Base-by-base conservation (phyloP, 2,329 filamentous ascomycete species). In the Nothophoma quercina region DNA sequence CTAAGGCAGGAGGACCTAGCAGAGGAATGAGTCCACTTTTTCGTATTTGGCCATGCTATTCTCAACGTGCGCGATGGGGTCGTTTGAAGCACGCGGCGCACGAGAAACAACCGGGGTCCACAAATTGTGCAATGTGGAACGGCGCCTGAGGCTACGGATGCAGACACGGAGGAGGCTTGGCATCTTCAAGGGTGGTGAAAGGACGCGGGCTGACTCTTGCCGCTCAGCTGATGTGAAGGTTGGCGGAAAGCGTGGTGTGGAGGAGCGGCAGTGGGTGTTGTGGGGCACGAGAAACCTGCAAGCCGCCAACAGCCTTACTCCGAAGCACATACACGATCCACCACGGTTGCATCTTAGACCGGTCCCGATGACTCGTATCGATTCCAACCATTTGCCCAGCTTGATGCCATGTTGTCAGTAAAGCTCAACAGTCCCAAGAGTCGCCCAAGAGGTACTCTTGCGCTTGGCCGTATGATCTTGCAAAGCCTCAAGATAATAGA, bases 281-380 rank as follows among this genome's bases (percentile, higher is more conserved):
- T 46, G 45, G 45, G 36, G 33, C 22, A 22, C n/a, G 33, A 38
- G 40, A 34, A 50, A 50, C 34, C 28, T 43, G 40, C 34, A 44
- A 8, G 22, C 33, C 21, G 39, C 39, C 30, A 18, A 35, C 51
- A 54, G 39, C 48, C 48, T 51, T 46, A 23, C 22, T 23, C 25
- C 22, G 18, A 40, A 29, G n/a, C 18, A n/a, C 12, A 12, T 18
- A 19, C 21, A n/a, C 12, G 5, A 35, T 42, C 29, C 35, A 45
- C 28, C 9, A 32, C 34, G n/a, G 19, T 33, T 45, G 39, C 49
- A 42, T 48, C 18, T 2, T 40, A 48, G 33, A 54, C 51, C 51
- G 51, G 51, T 40, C 16, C 12, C n/a, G 51, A 41, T 55, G 51
- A 55, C 51, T 55, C 44, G 51, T 30, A 19, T 15, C 4, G 30